phyloP scores from a whole-genome alignment of 495 filamentous ascomycete genomes.

The Chaetomidium leptoderma region DNA sequence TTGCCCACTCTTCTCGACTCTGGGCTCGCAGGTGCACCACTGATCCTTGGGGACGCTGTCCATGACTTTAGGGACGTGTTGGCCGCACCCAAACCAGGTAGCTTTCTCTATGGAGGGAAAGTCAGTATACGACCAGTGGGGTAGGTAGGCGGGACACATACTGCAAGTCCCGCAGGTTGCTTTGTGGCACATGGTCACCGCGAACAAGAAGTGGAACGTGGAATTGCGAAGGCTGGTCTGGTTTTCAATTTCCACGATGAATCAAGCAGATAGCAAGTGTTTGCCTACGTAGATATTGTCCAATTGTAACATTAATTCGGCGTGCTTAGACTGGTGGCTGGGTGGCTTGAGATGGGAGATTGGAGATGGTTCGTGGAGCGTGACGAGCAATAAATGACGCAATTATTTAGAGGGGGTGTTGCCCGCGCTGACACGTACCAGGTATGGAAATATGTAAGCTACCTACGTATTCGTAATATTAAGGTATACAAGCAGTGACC shows the following conservation, averaged over 20 bases:
- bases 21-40: constrained; percentile 62
- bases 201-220: not conserved
- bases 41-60: constrained; percentile 54
- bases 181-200: constrained; percentile 19
- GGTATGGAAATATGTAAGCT: too few relatives aligned
- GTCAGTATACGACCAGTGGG: not conserved
- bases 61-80: constrained; percentile 63
- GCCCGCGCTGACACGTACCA: too few relatives aligned
- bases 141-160: not conserved
- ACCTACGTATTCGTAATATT: too few relatives aligned
- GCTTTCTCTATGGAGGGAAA: constrained; percentile 49
- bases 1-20: constrained; percentile 57
- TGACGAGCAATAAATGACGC: too few relatives aligned
- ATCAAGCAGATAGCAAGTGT: too few relatives aligned
- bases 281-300: too few relatives aligned
- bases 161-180: constrained; percentile 14
- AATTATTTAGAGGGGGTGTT: too few relatives aligned
- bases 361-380: too few relatives aligned
- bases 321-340: too few relatives aligned
- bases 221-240: not conserved
- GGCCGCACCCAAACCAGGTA: constrained; percentile 70
- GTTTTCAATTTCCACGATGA: not conserved
- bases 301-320: too few relatives aligned
- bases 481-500: too few relatives aligned
- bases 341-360: too few relatives aligned